Evolutionary conservation across 805 yeast species (phyloP).

Genomic region (Wickerhamomyces silvicola): DNA sequence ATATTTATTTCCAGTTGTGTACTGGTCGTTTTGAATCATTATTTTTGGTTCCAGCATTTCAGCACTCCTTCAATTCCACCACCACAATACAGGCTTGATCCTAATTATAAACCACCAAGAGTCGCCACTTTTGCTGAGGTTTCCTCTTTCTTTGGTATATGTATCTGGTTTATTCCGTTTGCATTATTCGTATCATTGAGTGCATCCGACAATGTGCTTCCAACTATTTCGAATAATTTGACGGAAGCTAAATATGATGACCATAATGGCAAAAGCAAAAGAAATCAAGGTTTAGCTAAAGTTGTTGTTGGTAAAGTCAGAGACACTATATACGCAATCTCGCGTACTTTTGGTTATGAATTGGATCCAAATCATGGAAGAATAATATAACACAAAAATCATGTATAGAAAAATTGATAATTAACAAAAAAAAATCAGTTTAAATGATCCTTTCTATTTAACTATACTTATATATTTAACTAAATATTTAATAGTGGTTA

Average conservation of each 20-base stretch:
- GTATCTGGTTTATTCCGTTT: constrained; percentile 93
- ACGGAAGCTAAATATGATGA: constrained; percentile 22
- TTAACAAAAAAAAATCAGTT: too few species aligned
- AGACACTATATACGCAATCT: constrained; percentile 36
- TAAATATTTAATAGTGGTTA: not conserved
- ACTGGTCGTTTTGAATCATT: constrained; percentile 74
- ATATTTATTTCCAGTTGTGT: constrained; percentile 64
- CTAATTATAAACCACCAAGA: constrained; percentile 55
- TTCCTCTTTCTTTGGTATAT: constrained; percentile 90
- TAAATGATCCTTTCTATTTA: too few species aligned
- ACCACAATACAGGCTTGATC: constrained; percentile 52
- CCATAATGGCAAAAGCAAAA: constrained; percentile 30
- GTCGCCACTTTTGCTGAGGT: constrained; percentile 83
- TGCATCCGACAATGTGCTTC: constrained; percentile 86
- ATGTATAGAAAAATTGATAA: not conserved
- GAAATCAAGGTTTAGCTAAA: constrained; percentile 64
- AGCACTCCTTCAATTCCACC: constrained; percentile 61
- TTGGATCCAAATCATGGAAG: constrained; percentile 51
- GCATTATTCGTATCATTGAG: constrained; percentile 85
- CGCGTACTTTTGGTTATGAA: constrained; percentile 60
- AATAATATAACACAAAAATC: constrained; percentile 26
- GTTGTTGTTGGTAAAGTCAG: constrained; percentile 50
- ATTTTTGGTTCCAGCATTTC: constrained; percentile 84
- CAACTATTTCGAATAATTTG: constrained; percentile 34
- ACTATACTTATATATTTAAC: too few species aligned